These are phyloP conservation scores for Sugiyamaella marilandica DNA, from an alignment of 805 yeast species.

Conservation along the genomic window DNA sequence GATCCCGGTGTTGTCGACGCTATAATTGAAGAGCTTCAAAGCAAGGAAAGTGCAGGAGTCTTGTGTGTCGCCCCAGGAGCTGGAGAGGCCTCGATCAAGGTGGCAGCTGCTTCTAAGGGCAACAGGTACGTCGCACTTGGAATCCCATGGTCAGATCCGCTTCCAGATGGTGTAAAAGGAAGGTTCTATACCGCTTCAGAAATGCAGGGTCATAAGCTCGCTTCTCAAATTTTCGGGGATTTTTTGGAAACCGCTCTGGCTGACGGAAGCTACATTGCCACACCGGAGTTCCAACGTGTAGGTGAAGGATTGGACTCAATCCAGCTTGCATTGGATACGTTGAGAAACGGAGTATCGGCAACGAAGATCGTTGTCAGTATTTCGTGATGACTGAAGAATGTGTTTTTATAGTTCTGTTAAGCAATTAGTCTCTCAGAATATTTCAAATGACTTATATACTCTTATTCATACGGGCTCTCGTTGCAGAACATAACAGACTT, in stretches of 20 bases:
- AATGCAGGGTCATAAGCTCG: background rate
- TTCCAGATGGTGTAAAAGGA: background rate
- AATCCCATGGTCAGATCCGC: background rate
- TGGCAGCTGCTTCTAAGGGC: background rate
- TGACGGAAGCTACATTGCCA: background rate
- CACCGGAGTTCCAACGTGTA: background rate
- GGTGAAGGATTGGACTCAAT: slow-evolving; percentile 2
- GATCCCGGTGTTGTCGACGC: background rate
- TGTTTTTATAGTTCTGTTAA: no score
- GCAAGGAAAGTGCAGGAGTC: background rate
- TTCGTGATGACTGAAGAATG: background rate
- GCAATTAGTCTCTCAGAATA: no score
- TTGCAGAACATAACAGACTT: no score
- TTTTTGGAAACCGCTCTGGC: background rate
- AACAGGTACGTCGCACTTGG: background rate
- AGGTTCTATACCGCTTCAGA: background rate
- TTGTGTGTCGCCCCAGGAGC: background rate
- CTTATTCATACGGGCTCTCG: no score
- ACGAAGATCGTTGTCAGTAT: slow-evolving; percentile 5
- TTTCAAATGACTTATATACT: no score
- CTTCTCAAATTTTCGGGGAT: background rate
- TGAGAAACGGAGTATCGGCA: slow-evolving; percentile 3
- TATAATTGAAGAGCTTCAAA: background rate
- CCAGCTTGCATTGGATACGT: background rate
- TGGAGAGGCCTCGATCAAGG: background rate